Conservation (phyloP, 176 grass and related monocot species). For the Avena eriantha region DNA sequence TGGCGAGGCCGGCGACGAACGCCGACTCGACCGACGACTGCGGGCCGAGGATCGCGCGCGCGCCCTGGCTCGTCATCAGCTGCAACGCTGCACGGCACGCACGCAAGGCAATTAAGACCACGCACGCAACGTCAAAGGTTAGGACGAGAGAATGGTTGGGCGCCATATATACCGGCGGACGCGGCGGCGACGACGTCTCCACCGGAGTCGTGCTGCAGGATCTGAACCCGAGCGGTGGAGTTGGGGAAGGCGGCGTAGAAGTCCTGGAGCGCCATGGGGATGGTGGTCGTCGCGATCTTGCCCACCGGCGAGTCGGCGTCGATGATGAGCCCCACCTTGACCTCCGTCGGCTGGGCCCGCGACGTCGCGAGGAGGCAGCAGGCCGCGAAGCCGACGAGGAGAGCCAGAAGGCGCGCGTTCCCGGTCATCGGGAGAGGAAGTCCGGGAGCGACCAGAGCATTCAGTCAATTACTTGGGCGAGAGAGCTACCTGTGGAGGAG, state of each 20-base stretch:
- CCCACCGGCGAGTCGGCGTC: conserved; percentile 54
- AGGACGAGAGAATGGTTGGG: not conserved
- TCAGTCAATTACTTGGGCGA: not conserved
- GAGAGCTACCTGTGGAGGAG: not conserved
- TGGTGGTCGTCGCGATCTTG: conserved; percentile 45
- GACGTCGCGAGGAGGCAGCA: not conserved
- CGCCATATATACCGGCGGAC: conserved; percentile 49
- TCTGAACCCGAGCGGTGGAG: conserved; percentile 37
- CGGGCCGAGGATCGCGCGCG: conserved; percentile 64
- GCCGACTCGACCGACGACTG: conserved; percentile 59
- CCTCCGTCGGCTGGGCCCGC: conserved; percentile 21
- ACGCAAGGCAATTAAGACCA: not conserved
- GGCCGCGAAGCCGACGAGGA: conserved; percentile 3
- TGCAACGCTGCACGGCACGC: conserved; percentile 53
- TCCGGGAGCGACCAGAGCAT: not conserved
- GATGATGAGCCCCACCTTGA: conserved; percentile 67
- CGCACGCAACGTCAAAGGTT: not conserved
- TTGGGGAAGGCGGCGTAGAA: conserved; percentile 54
- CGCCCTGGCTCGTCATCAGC: conserved; percentile 51
- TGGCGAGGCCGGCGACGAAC: conserved; percentile 61
- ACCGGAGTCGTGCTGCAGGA: conserved; percentile 43
- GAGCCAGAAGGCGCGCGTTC: not conserved
- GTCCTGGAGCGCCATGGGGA: conserved; percentile 66
- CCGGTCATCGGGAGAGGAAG: conserved; percentile 28
- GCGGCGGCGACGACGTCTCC: conserved; percentile 69